Evolutionary conservation across 1,284 basidiomycete species (phyloP), one percentile per base, ranked within the genome.

Genomic region (Mycena citricolor): DNA sequence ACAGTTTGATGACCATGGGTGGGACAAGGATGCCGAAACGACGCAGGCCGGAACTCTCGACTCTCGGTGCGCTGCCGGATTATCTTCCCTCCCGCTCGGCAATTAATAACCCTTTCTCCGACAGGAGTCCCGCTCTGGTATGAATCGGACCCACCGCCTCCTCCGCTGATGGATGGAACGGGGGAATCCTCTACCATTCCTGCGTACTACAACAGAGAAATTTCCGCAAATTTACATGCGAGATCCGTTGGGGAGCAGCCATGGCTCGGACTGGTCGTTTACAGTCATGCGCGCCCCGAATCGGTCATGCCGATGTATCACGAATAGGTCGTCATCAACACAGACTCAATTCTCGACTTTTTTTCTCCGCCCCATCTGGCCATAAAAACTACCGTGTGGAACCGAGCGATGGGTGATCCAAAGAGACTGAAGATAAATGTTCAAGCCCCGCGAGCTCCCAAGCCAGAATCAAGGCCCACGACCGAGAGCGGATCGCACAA

Each of bases 91-190:
- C 32, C 12, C 19, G 12, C 16, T 33, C 10, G 32, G 10, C 13
- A 33, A 33, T 38, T 13, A 28, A 34, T 8, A 7, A n/a, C 4
- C 28, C 20, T 12, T n/a, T 13, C 13, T 32, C 8, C 30, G 19
- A 13, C 20, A 52, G 50, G 50, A 8, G 50, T 45, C 3, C 46
- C 50, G 5, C 35, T 48, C 17, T 52, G 50, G 50, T 42, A 52
- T 16, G 26, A 26, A 0, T 39, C 26, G 20, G 39, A 52, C 35
- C 50, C 50, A 13, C 50, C 50, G 5, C 42, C 45, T 0, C 13
- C 42, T 8, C 30, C 45, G 8, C 35, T n/a, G 21, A 48, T 52
- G 46, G 39, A 34, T 11, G 50, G 50, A 11, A 48, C 50, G 14
- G 46, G 13, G 20, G 5, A 17, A 21, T 35, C 25, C 4, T 36